Evolutionary conservation across 345 rosid genomes (phyloP).

Genomic region (Adansonia digitata): DNA sequence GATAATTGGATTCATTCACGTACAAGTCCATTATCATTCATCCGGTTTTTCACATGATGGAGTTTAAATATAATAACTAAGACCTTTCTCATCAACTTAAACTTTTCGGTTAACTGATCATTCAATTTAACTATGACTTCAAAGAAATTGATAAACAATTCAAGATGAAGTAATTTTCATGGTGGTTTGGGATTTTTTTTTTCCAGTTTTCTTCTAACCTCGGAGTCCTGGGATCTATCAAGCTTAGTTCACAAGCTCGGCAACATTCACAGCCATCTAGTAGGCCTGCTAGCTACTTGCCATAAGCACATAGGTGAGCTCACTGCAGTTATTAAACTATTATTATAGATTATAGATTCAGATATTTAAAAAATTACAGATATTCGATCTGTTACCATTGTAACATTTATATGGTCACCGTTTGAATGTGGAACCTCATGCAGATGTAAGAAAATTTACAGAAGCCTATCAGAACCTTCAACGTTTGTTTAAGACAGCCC

Average conservation of each 20-base stretch:
- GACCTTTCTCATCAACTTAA: too few relatives aligned
- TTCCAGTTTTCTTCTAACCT: constrained; percentile 46
- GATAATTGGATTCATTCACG: too few relatives aligned
- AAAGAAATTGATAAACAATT: not conserved
- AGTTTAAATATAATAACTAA: too few relatives aligned
- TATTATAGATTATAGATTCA: not conserved
- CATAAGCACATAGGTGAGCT: constrained; percentile 38
- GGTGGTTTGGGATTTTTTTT: not conserved
- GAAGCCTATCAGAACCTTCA: constrained; percentile 31
- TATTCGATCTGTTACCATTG: too few relatives aligned
- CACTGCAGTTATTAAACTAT: not conserved
- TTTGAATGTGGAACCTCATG: not conserved
- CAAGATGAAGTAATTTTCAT: not conserved
- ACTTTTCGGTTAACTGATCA: too few relatives aligned
- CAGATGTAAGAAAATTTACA: constrained; percentile 37
- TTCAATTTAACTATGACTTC: too few relatives aligned
- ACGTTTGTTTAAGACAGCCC: constrained; percentile 26
- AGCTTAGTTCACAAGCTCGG: constrained; percentile 52
- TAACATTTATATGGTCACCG: not conserved
- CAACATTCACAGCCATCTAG: constrained; percentile 41
- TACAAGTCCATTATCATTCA: too few relatives aligned
- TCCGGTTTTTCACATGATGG: too few relatives aligned
- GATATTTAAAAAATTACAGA: too few relatives aligned
- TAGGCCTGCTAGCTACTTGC: constrained; percentile 29
- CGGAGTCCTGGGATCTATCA: constrained; percentile 67